Evolutionary conservation across 2,329 filamentous ascomycete species (phyloP), one percentile per base, ranked within the genome.

Genomic region (Ophiostoma ulmi): DNA sequence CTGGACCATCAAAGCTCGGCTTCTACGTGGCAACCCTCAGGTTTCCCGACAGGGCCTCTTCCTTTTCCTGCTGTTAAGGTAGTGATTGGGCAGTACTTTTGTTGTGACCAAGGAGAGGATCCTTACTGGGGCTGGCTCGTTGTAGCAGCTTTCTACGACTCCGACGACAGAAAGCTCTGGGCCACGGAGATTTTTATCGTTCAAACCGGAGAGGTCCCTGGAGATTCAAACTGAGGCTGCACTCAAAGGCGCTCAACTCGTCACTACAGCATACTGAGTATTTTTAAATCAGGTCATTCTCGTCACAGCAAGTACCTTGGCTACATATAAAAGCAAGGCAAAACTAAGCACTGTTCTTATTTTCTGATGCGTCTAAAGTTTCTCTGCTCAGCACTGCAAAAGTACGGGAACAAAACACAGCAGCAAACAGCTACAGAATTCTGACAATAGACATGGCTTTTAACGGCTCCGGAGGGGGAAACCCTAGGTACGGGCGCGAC

Each of bases 111-210:
- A 35, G 75, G 76, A 3, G 77, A 31, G 13, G 35, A 38, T 7
- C 41, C 55, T 13, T 79, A 75, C 71, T 85, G 82, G 81, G 83
- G 80, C 20, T 84, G 80, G 79, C 78, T 85, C 66, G 78, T 84
- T 31, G 78, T 83, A 17, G 83, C 79, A 0, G 80, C 80, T 0
- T 86, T 85, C 69, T 84, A 83, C 76, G 82, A 86, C 77, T 70
- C 73, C 1, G 70, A 79, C 11, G 79, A 80, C 61, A 77, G 76
- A 44, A 75, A 79, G 4, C 71, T 86, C 55, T 86, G 83, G 82
- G 83, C 82, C 65, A 81, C 78, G 0, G 80, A 85, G 75, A 70
- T 84, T 26, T 81, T 85, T 38, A 71, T 80, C 26, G 7, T 48
- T 7, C 70, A 72, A 7, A 69, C 67, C 5, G 14, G 55, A 10